Percentiles rank a stretch among this genome's conserved stretches.
Evolutionary conservation across 2,329 filamentous ascomycete species (phyloP).

Genomic region (Fusarium fujikuroi): DNA sequence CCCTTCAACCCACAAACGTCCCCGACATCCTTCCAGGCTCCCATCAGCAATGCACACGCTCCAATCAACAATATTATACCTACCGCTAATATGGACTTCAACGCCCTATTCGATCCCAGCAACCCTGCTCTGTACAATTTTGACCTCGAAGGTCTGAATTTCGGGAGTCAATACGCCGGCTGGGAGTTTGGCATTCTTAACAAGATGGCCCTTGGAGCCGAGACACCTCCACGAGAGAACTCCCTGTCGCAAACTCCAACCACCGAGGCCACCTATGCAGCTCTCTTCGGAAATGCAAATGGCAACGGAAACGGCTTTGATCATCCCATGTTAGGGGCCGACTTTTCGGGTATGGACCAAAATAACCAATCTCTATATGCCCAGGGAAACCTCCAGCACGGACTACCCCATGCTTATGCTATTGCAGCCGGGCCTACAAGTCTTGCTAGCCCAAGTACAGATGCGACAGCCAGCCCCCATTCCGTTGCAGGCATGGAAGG

Average conservation of each 20-base stretch:
- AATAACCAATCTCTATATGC: conserved; percentile 59
- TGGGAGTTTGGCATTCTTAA: conserved; percentile 96
- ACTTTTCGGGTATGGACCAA: conserved; percentile 65
- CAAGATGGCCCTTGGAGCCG: conserved; percentile 85
- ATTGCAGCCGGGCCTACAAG: conserved; percentile 72
- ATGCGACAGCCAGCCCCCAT: conserved; percentile 70
- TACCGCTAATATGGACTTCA: conserved; percentile 63
- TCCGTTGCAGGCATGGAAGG: conserved; percentile 65
- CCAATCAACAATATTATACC: conserved; percentile 62
- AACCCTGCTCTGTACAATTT: conserved; percentile 96
- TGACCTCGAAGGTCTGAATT: conserved; percentile 86
- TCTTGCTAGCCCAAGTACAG: conserved; percentile 72
- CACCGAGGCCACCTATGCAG: conserved; percentile 53
- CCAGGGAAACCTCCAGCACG: conserved; percentile 69
- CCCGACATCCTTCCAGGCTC: conserved; percentile 75
- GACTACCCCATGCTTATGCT: conserved; percentile 72
- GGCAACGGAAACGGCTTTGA: conserved; percentile 63
- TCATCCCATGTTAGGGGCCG: conserved; percentile 60
- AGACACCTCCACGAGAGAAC: conserved; percentile 77
- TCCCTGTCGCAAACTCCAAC: conserved; percentile 56
- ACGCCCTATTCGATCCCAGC: conserved; percentile 84
- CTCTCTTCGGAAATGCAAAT: conserved; percentile 63
- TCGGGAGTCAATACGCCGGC: conserved; percentile 95
- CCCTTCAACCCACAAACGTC: conserved; percentile 74
- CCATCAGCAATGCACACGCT: conserved; percentile 60